A percentile compares a stretch with the other conserved stretches of the same genome.
Conservation (phyloP, 1,284 basidiomycete genomes). For the Phellopilus nigrolimitatus region DNA sequence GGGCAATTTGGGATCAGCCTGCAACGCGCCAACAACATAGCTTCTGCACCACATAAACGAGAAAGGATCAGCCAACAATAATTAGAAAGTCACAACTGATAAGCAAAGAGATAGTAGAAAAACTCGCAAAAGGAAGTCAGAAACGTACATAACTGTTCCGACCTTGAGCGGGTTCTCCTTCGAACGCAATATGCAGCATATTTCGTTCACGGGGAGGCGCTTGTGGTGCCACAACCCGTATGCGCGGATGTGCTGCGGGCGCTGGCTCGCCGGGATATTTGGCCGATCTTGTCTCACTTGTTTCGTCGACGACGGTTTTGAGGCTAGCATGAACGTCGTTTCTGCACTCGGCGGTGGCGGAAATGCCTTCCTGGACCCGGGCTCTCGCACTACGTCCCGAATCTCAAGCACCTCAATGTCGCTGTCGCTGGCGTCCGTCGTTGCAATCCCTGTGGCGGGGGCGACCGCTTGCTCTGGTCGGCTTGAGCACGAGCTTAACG, state of each 20-base stretch:
- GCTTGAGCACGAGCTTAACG: neutral
- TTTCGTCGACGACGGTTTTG: constrained; percentile 1
- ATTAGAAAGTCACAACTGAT: neutral
- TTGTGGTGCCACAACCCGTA: constrained; percentile 52
- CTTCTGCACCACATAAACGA: constrained; percentile 29
- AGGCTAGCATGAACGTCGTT: no score
- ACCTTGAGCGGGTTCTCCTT: constrained; percentile 43
- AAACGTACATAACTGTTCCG: constrained; percentile 52
- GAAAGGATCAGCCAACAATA: neutral
- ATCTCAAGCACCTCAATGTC: constrained; percentile 2
- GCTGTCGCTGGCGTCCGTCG: neutral
- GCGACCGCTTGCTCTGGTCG: no score
- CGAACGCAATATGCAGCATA: constrained; percentile 41
- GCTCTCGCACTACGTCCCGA: neutral
- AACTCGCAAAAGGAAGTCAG: neutral
- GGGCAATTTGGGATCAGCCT: constrained; percentile 35
- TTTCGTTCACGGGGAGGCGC: constrained; percentile 39
- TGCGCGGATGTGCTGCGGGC: constrained; percentile 46
- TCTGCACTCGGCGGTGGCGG: neutral
- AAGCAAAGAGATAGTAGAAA: neutral
- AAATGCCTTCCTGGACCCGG: neutral
- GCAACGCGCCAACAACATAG: constrained; percentile 40
- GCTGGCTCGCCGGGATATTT: constrained; percentile 21
- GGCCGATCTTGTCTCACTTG: neutral
- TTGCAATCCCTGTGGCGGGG: neutral